These are phyloP conservation scores for Colletotrichum musae DNA, from an alignment of 2,329 filamentous ascomycete species.

Conservation along the genomic window DNA sequence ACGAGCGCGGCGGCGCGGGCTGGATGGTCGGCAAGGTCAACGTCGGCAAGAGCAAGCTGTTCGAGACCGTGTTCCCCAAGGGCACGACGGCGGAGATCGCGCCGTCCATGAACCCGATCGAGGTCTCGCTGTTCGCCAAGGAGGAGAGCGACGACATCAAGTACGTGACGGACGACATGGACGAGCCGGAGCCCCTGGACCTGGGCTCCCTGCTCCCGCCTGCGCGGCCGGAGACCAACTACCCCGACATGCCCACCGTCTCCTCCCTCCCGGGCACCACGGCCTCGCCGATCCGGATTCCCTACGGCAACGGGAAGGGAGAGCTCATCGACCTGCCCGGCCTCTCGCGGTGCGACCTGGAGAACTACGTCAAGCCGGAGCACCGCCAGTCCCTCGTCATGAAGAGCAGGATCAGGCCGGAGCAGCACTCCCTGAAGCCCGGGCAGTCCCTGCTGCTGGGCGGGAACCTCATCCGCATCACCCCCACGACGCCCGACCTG, in stretches of 20 bases:
- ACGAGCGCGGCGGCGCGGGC: constrained; percentile 84
- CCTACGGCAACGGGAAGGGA: constrained; percentile 87
- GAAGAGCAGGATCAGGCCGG: constrained; percentile 80
- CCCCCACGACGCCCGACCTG: constrained; percentile 75
- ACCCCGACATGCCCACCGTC: constrained; percentile 87
- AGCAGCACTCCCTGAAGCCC: constrained; percentile 80
- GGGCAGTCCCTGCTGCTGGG: constrained; percentile 87
- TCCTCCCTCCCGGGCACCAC: constrained; percentile 93
- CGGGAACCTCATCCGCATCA: constrained; percentile 90
- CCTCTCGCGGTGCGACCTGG: constrained; percentile 80
- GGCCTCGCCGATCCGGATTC: constrained; percentile 92
- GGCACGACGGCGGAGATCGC: constrained; percentile 52
- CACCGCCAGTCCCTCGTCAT: constrained; percentile 81
- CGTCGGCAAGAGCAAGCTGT: constrained; percentile 95
- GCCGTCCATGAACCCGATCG: constrained; percentile 21
- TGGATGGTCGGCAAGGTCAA: constrained; percentile 99
- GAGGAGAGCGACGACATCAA: constrained; percentile 26
- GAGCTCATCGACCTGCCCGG: constrained; percentile 96
- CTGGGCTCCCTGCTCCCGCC: constrained; percentile 79
- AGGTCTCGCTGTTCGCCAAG: constrained; percentile 38
- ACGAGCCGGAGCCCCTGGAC: constrained; percentile 51
- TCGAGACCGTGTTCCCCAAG: constrained; percentile 89
- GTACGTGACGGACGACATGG: constrained; percentile 32
- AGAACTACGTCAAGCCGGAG: constrained; percentile 77
- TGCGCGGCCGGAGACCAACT: constrained; percentile 78